Percentiles rank a stretch among this genome's conserved stretches.
Conservation (phyloP, 345 rosid species). For the Toxicodendron radicans region DNA sequence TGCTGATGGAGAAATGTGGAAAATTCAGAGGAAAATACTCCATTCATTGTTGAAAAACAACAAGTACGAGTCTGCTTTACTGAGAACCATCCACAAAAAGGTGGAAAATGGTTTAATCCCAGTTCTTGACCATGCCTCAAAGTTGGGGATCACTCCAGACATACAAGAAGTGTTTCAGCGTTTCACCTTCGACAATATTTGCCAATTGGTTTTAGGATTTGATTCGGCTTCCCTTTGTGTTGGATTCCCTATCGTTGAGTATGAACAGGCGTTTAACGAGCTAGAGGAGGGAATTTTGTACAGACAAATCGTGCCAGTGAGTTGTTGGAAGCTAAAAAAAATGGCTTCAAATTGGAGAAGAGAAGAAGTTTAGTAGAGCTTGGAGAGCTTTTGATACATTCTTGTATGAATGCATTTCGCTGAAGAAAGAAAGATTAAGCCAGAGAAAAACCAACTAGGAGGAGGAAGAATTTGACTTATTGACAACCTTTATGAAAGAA, state of each 20-base stretch:
- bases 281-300: conserved; percentile 19
- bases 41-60: conserved; percentile 12
- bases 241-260: conserved; percentile 19
- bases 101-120: conserved; percentile 9
- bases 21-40: conserved; percentile 15
- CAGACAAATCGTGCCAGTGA: conserved; percentile 14
- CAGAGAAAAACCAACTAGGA: not conserved
- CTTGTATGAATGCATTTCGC: conserved; percentile 16
- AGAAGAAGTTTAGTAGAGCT: conserved; percentile 21
- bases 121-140: conserved; percentile 12
- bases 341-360: conserved; percentile 32
- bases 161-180: conserved; percentile 34
- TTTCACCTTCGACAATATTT: conserved; percentile 30
- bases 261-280: conserved; percentile 16
- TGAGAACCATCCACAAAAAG: not conserved
- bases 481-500: conserved; percentile 23
- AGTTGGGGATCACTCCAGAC: conserved; percentile 7
- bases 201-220: conserved; percentile 22
- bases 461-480: conserved; percentile 24
- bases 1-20: conserved; percentile 22
- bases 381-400: conserved; percentile 12
- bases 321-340: conserved; percentile 25
- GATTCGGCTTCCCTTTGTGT: conserved; percentile 26
- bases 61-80: not conserved
- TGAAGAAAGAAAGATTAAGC: conserved; percentile 9